These are phyloP conservation scores for Blastomyces gilchristii DNA, from an alignment of 2,329 filamentous ascomycete genomes.

Conservation along the genomic window DNA sequence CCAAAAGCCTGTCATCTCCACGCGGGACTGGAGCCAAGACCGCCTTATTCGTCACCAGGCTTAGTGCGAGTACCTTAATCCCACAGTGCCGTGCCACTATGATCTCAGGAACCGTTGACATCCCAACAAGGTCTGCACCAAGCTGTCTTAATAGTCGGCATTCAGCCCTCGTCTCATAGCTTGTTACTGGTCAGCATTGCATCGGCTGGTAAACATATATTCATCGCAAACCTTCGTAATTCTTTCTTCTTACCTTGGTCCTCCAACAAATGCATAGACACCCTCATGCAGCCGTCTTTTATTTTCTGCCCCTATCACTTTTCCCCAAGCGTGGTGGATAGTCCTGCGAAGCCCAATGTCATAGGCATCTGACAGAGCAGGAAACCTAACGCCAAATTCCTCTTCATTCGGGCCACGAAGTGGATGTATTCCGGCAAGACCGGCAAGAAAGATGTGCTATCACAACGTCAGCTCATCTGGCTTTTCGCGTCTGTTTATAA, in stretches of 20 bases:
- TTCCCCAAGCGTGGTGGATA: slow-evolving; percentile 48
- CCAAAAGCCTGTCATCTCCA: slow-evolving; percentile 47
- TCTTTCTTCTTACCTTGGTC: slow-evolving; percentile 47
- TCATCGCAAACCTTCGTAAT: not conserved
- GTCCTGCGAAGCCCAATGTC: slow-evolving; percentile 50
- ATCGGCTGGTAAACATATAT: not conserved
- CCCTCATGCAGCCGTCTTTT: slow-evolving; percentile 51
- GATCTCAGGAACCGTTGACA: slow-evolving; percentile 61
- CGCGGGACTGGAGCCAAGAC: slow-evolving; percentile 49
- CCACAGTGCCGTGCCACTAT: slow-evolving; percentile 55
- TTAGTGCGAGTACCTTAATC: slow-evolving; percentile 54
- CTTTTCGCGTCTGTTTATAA: not conserved
- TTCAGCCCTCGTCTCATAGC: slow-evolving; percentile 56
- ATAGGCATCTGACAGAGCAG: slow-evolving; percentile 55
- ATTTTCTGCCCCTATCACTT: slow-evolving; percentile 36
- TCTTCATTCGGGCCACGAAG: slow-evolving; percentile 53
- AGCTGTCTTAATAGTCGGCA: slow-evolving; percentile 51
- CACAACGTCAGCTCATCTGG: slow-evolving; percentile 15
- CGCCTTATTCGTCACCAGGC: slow-evolving; percentile 55
- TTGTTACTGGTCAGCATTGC: slow-evolving; percentile 18
- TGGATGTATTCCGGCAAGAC: slow-evolving; percentile 51
- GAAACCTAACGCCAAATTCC: slow-evolving; percentile 53
- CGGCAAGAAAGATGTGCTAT: slow-evolving; percentile 54
- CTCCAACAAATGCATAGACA: slow-evolving; percentile 55
- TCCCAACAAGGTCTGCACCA: slow-evolving; percentile 59